Evolutionary conservation across 2,329 filamentous ascomycete genomes (phyloP).

Genomic region (Trichoderma semiorbis): DNA sequence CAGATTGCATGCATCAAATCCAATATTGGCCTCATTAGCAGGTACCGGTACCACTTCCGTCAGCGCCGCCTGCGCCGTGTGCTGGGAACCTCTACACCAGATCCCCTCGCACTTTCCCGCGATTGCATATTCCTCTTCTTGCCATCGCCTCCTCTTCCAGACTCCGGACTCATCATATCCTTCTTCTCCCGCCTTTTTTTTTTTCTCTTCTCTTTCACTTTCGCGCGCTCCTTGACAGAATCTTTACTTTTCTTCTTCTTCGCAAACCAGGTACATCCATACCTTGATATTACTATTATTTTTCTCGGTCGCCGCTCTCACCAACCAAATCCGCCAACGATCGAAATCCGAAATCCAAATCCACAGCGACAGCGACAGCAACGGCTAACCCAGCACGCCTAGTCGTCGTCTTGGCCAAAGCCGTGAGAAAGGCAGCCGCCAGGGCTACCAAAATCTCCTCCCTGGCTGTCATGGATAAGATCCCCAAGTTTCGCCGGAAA

Average conservation of each 20-base stretch:
- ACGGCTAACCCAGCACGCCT: slow-evolving; percentile 48
- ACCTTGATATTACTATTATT: not conserved
- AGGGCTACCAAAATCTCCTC: slow-evolving; percentile 16
- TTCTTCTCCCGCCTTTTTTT: not conserved
- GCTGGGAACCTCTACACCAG: not conserved
- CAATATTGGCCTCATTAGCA: not conserved
- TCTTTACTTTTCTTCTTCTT: not conserved
- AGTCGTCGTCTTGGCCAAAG: slow-evolving; percentile 52
- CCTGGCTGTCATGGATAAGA: slow-evolving; percentile 37
- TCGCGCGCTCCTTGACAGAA: not conserved
- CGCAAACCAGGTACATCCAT: slow-evolving; percentile 6
- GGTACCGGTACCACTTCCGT: not conserved
- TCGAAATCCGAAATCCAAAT: not conserved
- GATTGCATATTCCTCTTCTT: not conserved
- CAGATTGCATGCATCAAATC: not conserved
- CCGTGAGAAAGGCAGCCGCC: slow-evolving; percentile 33
- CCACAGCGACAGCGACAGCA: not conserved
- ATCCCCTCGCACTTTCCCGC: not conserved
- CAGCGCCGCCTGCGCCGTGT: not conserved
- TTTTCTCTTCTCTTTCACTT: not conserved
- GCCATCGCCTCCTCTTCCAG: slow-evolving; percentile 1
- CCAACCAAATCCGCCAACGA: slow-evolving; percentile 20
- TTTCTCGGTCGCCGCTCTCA: not conserved
- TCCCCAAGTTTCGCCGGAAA: slow-evolving; percentile 43
- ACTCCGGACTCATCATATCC: not conserved